Evolutionary conservation across 176 grass and related monocot species (phyloP), one percentile per base, ranked within the genome.

Genomic region (Aegilops longissima): DNA sequence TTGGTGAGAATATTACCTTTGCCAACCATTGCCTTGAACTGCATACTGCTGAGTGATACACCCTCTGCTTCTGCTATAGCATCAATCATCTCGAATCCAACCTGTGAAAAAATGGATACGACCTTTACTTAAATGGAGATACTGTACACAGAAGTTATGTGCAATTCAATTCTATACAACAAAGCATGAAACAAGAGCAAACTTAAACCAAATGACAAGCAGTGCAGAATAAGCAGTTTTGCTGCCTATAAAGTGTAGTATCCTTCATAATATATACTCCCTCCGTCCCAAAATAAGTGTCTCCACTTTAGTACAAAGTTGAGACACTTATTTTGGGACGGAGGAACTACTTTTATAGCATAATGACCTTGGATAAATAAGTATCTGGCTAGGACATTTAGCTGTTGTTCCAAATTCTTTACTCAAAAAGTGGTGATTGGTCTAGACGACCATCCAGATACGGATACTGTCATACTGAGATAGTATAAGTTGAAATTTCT

Each of bases 81-180:
- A 93, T 99, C 97, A 54, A 96, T 88, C 97, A 99, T 94, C 92
- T 99, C 92, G 61, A 99, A 99, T 74, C 97, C 97, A 77, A 99
- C 97, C 97, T 96, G 87, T 49, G 9, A 62, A 88, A 76, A 42
- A 61, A 66, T 73, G 69, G 17, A 56, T 66, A 61, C 21, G 36
- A 59, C 34, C 20, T 38, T 61, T 70, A 80, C 18, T 90, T 38
- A 23, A 73, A 59, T 87, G 29, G 16, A 76, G 49, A 58, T 20
- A 4, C 10, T 12, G 2, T 74, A 74, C 3, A 75, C 25, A 34
- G 3, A 66, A 58, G 25, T 61, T 66, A 74, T 73, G 30, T 72
- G 23, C 9, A 77, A 11, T 77, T 59, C 36, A 6, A 30, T 42
- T 56, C 31, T 35, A 82, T 0, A 17, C 23, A 82, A 47, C 44